These are phyloP conservation scores for Leavenworthia alabamica DNA, from an alignment of 345 rosid genomes.

Conservation along the genomic window DNA sequence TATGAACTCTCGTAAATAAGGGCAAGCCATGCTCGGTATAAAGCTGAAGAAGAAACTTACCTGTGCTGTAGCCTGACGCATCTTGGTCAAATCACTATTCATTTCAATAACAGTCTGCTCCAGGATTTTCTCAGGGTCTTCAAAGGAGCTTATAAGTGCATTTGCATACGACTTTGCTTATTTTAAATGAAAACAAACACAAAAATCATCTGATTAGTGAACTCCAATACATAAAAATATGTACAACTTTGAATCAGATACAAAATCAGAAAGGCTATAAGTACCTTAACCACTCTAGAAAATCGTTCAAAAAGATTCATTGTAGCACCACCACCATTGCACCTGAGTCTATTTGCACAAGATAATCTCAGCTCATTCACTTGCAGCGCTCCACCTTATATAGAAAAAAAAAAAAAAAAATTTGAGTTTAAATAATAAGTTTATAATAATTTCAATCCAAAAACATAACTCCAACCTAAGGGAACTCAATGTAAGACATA, in stretches of 20 bases:
- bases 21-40: neutral
- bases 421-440: neutral
- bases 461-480: neutral
- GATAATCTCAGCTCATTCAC: constrained; percentile 36
- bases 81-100: constrained; percentile 66
- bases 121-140: constrained; percentile 73
- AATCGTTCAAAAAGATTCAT: constrained; percentile 72
- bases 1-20: neutral
- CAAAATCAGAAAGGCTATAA: neutral
- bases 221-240: neutral
- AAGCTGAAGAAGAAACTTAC: constrained; percentile 27
- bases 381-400: constrained; percentile 28
- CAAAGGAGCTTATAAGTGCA: constrained; percentile 55
- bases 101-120: constrained; percentile 73
- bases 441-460: neutral
- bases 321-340: constrained; percentile 46
- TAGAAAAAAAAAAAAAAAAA: neutral
- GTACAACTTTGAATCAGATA: neutral
- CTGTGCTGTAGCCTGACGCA: constrained; percentile 86
- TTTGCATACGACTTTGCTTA: constrained; percentile 62
- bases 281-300: constrained; percentile 67
- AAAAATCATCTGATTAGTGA: neutral
- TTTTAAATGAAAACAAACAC: constrained; percentile 10
- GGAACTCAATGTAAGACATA: neutral
- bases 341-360: constrained; percentile 32